Conservation (phyloP, 208 protist species). For the Trichomonas vaginalis region DNA sequence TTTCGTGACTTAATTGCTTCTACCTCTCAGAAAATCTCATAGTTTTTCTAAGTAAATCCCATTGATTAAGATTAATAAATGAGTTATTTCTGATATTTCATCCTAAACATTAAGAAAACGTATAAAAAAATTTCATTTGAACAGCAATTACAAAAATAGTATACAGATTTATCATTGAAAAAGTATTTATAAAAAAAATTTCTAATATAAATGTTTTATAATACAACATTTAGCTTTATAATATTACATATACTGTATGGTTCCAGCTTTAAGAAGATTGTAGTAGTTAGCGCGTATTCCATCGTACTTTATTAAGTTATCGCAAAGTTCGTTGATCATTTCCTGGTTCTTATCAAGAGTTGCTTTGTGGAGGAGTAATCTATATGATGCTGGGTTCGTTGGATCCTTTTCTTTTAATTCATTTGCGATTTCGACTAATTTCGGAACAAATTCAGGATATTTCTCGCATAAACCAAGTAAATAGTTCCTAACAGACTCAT, state of each 20-base stretch:
- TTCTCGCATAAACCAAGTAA: neutral
- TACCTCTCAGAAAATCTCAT: no score
- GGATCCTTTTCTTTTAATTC: neutral
- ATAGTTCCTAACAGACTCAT: neutral
- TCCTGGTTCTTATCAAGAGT: neutral
- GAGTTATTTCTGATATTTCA: no score
- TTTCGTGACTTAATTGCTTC: no score
- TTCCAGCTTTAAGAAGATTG: neutral
- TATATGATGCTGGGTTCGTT: neutral
- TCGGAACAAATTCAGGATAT: neutral
- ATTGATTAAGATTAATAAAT: no score
- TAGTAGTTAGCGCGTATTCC: neutral
- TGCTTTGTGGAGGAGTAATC: neutral
- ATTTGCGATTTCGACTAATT: neutral
- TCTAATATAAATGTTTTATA: no score
- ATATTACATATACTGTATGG: neutral
- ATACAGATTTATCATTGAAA: no score
- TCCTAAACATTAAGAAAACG: no score
- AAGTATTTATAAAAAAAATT: no score
- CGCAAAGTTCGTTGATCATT: neutral
- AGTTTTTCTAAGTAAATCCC: no score
- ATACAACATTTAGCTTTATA: no score
- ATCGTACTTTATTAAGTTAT: neutral
- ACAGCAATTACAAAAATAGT: no score
- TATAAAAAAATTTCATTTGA: no score